Conservation (phyloP, 176 grass and related monocot species). For the Triticum urartu region DNA sequence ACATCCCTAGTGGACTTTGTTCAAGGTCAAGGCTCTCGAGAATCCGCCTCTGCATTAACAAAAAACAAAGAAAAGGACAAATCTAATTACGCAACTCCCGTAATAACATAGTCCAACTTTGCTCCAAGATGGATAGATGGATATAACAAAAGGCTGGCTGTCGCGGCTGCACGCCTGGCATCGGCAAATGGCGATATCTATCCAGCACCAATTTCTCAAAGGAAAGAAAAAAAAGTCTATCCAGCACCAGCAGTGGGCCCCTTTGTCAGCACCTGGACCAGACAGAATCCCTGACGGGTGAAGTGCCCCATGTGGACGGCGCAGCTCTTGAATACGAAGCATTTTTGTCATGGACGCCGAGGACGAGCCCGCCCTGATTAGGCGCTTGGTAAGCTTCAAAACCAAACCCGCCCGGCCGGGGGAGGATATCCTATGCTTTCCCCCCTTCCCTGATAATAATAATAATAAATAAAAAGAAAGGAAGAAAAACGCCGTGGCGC, state of each 20-base stretch:
- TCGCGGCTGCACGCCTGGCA: neutral
- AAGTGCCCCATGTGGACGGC: conserved; percentile 32
- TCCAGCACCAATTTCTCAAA: too few relatives aligned
- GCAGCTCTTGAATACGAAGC: conserved; percentile 24
- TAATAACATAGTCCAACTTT: neutral
- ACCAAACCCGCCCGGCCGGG: neutral
- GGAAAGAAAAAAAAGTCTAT: too few relatives aligned
- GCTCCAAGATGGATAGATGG: too few relatives aligned
- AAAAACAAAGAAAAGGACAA: neutral
- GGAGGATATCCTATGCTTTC: neutral
- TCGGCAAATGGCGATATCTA: neutral
- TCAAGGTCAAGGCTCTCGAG: neutral
- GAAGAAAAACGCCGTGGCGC: neutral
- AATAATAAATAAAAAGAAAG: neutral
- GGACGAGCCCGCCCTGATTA: conserved; percentile 10
- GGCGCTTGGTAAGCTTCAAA: neutral
- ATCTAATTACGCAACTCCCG: neutral
- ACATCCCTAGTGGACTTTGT: neutral
- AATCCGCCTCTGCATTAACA: neutral
- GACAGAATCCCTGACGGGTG: neutral
- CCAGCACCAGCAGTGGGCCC: neutral
- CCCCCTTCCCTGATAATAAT: too few relatives aligned
- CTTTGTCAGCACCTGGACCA: conserved; percentile 6
- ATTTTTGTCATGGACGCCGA: conserved; percentile 1
- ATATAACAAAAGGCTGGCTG: neutral